These are phyloP conservation scores for Coemansia erecta DNA, from an alignment of 192 early-diverging fungal genomes.

Conservation along the genomic window DNA sequence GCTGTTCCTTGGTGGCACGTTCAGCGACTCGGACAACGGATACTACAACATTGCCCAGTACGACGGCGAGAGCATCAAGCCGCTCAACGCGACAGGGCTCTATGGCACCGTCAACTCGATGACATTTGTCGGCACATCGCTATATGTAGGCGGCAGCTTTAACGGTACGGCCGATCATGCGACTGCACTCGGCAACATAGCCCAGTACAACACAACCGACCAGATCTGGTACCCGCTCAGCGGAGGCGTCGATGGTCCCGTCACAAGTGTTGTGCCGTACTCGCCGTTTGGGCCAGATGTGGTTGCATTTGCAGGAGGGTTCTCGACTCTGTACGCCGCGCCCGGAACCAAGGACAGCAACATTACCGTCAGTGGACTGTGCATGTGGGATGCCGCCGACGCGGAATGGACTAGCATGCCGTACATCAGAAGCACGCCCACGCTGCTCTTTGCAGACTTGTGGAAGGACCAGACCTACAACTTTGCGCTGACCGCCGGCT, in stretches of 20 bases:
- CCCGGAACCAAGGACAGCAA: constrained; percentile 2
- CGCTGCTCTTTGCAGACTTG: constrained; percentile 25
- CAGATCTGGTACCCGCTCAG: constrained; percentile 37
- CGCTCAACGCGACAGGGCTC: constrained; percentile 36
- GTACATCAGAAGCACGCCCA: constrained; percentile 27
- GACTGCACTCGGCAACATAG: constrained; percentile 30
- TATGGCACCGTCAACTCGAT: constrained; percentile 34
- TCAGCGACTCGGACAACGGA: constrained; percentile 29
- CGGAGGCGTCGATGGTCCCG: constrained; percentile 54
- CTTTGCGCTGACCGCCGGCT: constrained; percentile 36
- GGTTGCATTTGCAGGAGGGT: constrained; percentile 32
- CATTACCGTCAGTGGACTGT: constrained; percentile 17
- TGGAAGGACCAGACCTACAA: constrained; percentile 22
- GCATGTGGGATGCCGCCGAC: constrained; percentile 38
- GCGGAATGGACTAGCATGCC: constrained; percentile 39
- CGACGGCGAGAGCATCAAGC: constrained; percentile 25
- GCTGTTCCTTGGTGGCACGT: constrained; percentile 64
- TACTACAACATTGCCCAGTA: constrained; percentile 63
- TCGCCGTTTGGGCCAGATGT: constrained; percentile 37
- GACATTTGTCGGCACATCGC: constrained; percentile 24
- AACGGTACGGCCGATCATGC: constrained; percentile 31
- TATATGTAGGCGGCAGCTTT: constrained; percentile 47
- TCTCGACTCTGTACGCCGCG: constrained; percentile 17
- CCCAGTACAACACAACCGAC: constrained; percentile 44
- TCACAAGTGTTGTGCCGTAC: constrained; percentile 46